Conservation (phyloP, 169 alveolate genomes). For the Cryptosporidium meleagridis region DNA sequence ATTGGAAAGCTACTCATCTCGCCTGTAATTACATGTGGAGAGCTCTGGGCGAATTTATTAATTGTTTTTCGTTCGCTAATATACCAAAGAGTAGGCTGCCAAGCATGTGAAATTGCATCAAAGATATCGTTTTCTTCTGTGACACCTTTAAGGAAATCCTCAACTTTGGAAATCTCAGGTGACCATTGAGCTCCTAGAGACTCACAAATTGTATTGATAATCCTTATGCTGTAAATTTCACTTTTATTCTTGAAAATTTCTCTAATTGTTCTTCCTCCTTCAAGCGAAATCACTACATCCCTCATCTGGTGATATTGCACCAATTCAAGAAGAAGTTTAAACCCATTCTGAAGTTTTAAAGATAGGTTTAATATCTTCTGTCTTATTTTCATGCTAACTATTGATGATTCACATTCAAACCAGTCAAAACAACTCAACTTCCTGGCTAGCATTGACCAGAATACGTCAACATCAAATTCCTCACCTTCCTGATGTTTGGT, state of each 20-base stretch:
- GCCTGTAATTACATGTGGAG: slow-evolving; percentile 50
- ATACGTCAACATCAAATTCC: slow-evolving; percentile 29
- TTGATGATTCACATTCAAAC: slow-evolving; percentile 52
- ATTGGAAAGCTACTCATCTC: slow-evolving; percentile 38
- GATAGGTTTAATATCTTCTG: slow-evolving; percentile 15
- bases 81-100: slow-evolving; percentile 74
- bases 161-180: slow-evolving; percentile 50
- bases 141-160: slow-evolving; percentile 57
- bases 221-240: slow-evolving; percentile 43
- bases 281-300: slow-evolving; percentile 55
- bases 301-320: slow-evolving; percentile 63
- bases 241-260: slow-evolving; percentile 39
- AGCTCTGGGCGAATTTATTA: slow-evolving; percentile 40
- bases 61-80: slow-evolving; percentile 39
- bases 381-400: slow-evolving; percentile 13
- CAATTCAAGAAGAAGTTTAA: slow-evolving; percentile 30
- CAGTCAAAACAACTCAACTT: slow-evolving; percentile 66
- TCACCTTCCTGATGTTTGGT: neutral
- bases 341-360: slow-evolving; percentile 57
- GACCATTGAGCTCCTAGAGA: slow-evolving; percentile 71
- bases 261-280: slow-evolving; percentile 57
- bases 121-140: slow-evolving; percentile 37
- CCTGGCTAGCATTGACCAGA: slow-evolving; percentile 71
- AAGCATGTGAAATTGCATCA: slow-evolving; percentile 42
- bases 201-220: slow-evolving; percentile 45